Base-by-base conservation (phyloP, 306 rosid species). In the Cucumis cinereus region DNA sequence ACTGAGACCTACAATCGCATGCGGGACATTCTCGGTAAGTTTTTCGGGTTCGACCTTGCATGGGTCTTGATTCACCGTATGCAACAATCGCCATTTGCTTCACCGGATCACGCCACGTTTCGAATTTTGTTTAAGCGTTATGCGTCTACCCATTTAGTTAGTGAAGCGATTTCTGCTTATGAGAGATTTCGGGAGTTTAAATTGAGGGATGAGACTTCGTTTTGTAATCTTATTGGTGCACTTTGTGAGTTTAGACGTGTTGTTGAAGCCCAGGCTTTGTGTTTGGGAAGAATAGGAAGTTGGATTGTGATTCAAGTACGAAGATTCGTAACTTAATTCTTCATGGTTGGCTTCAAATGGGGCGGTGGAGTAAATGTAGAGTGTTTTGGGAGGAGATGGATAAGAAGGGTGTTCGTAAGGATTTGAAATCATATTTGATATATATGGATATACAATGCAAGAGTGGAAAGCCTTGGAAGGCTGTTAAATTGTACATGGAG, bases 381-480 rank as follows among this genome's bases (percentile, higher is more conserved):
- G 98, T 89, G 66, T 88, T 89, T 47, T 93, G 96, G 98, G 90
- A 87, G 36, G 97, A 87, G 84, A 93, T 93, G 94, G 98, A 91
- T 72, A 78, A 26, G 60, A 90, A 77, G 61, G 92, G 91, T 40
- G 84, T 93, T 35, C 60, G 63, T 23, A 93, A 93, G 81, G 88
- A 91, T 84, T 55, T 88, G 13, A 89, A 93, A 41, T 89, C 97
- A 0, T 93, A 90, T 77, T 84, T 97, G 1, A 87, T 86, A 59
- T 93, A 88, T 75, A 93, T 93, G 98, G 97, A 94, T 79, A 87
- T 94, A 16, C 74, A 84, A 16, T 84, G 90, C 36, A 91, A 91
- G 86, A 85, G 90, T 26, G 96, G 95, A 16, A 94, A 94, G 74
- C 90, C 97, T 35, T 91, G 90, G 90, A 90, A 94, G 82, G 87